A percentile compares a stretch with the other conserved stretches of the same genome.
Evolutionary conservation across 140 eudicot genomes (phyloP).

Genomic region (Erigeron philadelphicus): DNA sequence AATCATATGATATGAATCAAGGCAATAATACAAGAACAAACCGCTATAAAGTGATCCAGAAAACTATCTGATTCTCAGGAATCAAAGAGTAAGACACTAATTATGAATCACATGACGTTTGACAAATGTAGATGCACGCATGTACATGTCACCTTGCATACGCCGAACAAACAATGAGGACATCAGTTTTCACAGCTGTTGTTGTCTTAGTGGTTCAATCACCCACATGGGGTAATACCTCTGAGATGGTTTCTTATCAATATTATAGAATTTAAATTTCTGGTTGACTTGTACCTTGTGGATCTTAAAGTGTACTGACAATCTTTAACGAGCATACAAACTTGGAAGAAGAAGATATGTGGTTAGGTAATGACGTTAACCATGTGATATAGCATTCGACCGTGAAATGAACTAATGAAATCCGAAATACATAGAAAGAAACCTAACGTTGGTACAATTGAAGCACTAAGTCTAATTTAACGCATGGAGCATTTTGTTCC

Average conservation of each 20-base stretch:
- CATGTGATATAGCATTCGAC: background rate
- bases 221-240: constrained; percentile 5
- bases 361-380: background rate
- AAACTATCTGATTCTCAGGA: constrained; percentile 2
- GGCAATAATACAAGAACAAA: background rate
- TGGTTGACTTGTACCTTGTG: background rate
- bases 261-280: no score
- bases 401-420: background rate
- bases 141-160: background rate
- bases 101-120: background rate
- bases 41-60: background rate
- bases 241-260: background rate
- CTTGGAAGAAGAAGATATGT: no score
- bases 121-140: background rate
- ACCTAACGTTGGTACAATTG: background rate
- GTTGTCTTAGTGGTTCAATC: background rate
- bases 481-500: background rate
- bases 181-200: background rate
- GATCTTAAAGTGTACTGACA: background rate
- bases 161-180: background rate
- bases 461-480: constrained; percentile 4
- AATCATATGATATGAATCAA: constrained; percentile 2
- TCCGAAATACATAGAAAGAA: background rate
- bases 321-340: no score
- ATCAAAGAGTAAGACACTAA: background rate